These are phyloP conservation scores for Syncephalastrum sp. DNA, from an alignment of 371 early-diverging fungal genomes.

Conservation along the genomic window DNA sequence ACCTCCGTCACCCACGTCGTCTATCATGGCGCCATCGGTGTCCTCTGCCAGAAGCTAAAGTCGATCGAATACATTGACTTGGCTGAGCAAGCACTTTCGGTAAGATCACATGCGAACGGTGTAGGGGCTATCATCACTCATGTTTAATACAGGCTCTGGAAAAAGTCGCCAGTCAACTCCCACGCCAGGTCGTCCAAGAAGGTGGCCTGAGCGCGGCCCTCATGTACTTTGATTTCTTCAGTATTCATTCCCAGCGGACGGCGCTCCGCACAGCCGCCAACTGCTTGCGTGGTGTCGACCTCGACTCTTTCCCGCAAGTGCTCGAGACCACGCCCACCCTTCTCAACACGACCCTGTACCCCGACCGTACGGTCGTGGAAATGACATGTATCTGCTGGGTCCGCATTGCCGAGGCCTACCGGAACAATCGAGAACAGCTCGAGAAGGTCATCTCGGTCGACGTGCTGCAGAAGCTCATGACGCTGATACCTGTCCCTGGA, in stretches of 20 bases:
- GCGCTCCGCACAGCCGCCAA: conserved; percentile 82
- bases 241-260: conserved; percentile 81
- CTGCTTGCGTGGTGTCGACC: conserved; percentile 65
- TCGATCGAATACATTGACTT: conserved; percentile 90
- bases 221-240: conserved; percentile 90
- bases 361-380: conserved; percentile 77
- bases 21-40: conserved; percentile 69
- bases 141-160: conserved; percentile 61
- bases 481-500: conserved; percentile 43
- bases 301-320: conserved; percentile 60
- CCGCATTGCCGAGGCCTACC: conserved; percentile 63
- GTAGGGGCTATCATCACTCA: not conserved
- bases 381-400: conserved; percentile 67
- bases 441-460: conserved; percentile 49
- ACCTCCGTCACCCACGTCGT: conserved; percentile 62
- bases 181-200: conserved; percentile 71
- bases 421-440: conserved; percentile 49
- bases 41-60: conserved; percentile 73
- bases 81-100: conserved; percentile 84
- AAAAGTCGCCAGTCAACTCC: conserved; percentile 72
- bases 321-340: conserved; percentile 71
- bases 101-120: conserved; percentile 23
- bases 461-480: conserved; percentile 45
- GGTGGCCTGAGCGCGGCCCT: conserved; percentile 78
- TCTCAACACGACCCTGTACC: conserved; percentile 63